Percentiles rank a stretch among this genome's conserved stretches.
Conservation (phyloP, 305 asterid species). For the Solanum hybrid region DNA sequence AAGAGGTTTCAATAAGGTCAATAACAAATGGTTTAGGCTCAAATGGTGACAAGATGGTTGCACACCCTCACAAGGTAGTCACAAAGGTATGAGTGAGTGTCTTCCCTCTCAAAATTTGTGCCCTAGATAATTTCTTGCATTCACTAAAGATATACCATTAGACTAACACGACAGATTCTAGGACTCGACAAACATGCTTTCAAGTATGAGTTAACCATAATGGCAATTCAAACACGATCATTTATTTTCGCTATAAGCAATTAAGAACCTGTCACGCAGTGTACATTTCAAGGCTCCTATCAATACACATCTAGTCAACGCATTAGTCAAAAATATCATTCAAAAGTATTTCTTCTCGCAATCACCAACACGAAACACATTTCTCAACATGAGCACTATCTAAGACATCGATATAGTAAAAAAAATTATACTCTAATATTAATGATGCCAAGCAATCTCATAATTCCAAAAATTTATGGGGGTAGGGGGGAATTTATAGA, state of each 20-base stretch:
- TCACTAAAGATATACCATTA: neutral
- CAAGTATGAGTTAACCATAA: neutral
- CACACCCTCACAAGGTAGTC: neutral
- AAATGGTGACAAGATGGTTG: neutral
- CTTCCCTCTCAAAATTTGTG: neutral
- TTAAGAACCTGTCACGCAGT: neutral
- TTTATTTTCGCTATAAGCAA: neutral
- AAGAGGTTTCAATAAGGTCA: neutral
- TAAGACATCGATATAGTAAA: no score
- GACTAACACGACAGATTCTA: neutral
- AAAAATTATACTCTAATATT: no score
- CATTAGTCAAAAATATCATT: no score
- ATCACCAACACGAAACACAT: no score
- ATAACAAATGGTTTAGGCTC: neutral
- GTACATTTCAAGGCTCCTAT: no score
- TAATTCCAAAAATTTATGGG: no score
- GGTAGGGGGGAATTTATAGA: no score
- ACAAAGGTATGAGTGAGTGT: neutral
- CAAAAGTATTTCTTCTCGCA: no score
- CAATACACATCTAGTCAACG: no score
- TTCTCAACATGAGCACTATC: no score
- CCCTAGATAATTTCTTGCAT: neutral
- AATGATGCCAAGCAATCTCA: no score
- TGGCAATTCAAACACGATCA: no score
- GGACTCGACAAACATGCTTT: neutral